These are phyloP conservation scores for Rhynchosporium agropyri DNA, from an alignment of 2,329 filamentous ascomycete species.

Conservation along the genomic window DNA sequence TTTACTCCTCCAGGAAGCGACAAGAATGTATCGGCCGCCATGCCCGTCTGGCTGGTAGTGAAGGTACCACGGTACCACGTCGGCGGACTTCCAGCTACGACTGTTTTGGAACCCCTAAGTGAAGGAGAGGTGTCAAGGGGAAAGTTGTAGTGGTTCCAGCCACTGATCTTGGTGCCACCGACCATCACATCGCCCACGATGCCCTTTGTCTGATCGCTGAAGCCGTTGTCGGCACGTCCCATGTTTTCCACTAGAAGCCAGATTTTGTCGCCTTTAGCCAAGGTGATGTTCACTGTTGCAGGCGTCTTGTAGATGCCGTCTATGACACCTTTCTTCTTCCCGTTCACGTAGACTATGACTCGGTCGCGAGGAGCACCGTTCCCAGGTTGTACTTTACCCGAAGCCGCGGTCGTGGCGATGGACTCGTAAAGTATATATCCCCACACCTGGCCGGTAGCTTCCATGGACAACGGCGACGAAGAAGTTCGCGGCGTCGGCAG, in stretches of 20 bases:
- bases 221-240: constrained; percentile 52
- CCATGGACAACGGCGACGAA: constrained; percentile 48
- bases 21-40: constrained; percentile 45
- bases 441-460: constrained; percentile 48
- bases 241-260: constrained; percentile 54
- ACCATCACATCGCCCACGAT: constrained; percentile 49
- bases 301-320: constrained; percentile 50
- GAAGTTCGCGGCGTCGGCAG: constrained; percentile 36
- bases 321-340: constrained; percentile 47
- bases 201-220: constrained; percentile 52
- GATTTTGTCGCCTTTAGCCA: constrained; percentile 47
- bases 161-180: constrained; percentile 40
- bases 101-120: constrained; percentile 14
- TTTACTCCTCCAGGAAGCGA: constrained; percentile 47
- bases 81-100: constrained; percentile 18
- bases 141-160: constrained; percentile 48
- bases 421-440: constrained; percentile 51
- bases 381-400: constrained; percentile 46
- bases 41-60: constrained; percentile 24
- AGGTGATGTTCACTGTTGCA: constrained; percentile 43
- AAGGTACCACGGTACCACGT: constrained; percentile 43
- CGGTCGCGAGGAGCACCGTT: constrained; percentile 49
- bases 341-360: constrained; percentile 53
- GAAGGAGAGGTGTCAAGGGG: constrained; percentile 40
- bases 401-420: constrained; percentile 33